Percentiles rank a stretch among this genome's conserved stretches.
Evolutionary conservation across 1,284 basidiomycete species (phyloP).

Genomic region (Moesziomyces sp.): DNA sequence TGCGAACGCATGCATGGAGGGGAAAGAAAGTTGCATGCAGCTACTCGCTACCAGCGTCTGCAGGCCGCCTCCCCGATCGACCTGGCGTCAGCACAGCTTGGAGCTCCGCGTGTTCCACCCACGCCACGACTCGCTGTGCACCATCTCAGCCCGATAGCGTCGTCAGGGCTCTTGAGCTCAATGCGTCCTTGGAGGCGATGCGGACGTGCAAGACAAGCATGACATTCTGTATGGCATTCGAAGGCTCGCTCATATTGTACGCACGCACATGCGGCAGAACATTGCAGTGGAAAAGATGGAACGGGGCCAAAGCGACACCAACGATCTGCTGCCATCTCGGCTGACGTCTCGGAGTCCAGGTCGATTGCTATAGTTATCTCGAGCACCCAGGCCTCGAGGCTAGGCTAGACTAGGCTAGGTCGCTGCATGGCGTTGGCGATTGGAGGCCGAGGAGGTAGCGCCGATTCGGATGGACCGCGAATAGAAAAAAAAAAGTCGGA

Average conservation of each 20-base stretch:
- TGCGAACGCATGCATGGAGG: neutral
- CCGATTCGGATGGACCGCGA: too few species aligned
- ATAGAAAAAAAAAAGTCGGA: neutral
- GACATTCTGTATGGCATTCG: too few species aligned
- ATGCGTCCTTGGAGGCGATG: too few species aligned
- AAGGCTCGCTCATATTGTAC: too few species aligned
- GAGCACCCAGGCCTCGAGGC: neutral
- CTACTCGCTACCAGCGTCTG: neutral
- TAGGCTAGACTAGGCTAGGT: too few species aligned
- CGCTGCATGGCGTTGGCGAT: too few species aligned
- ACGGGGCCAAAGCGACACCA: neutral
- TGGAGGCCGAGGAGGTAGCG: too few species aligned
- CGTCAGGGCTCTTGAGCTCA: too few species aligned
- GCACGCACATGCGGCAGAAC: too few species aligned
- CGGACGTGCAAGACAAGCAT: too few species aligned
- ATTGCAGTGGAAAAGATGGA: neutral
- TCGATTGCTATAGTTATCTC: too few species aligned
- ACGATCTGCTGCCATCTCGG: neutral
- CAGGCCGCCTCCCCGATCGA: neutral
- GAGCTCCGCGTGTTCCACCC: neutral
- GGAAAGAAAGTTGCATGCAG: slow-evolving; percentile 4
- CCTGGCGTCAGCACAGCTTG: neutral
- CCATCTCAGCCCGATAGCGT: too few species aligned
- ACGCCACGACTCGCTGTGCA: neutral
- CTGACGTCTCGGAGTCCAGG: neutral